A percentile compares a stretch with the other conserved stretches of the same genome.
These are phyloP conservation scores for Akanthomyces muscarius DNA, from an alignment of 2,329 filamentous ascomycete genomes.

Conservation along the genomic window DNA sequence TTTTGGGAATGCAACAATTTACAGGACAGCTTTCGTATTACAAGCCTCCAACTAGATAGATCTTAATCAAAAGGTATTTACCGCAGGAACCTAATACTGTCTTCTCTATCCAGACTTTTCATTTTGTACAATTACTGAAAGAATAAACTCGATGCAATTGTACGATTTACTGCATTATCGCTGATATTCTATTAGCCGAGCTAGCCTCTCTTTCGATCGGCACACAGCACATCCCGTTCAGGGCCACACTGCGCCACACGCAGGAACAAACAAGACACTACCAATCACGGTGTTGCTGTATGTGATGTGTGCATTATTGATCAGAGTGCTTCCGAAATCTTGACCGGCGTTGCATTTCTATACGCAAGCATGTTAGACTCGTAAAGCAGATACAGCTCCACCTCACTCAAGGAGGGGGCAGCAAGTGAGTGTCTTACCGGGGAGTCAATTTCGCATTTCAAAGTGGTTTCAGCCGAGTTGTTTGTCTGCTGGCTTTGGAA, in stretches of 20 bases:
- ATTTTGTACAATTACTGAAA: too few species aligned
- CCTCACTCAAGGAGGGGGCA: background rate
- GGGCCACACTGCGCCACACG: conserved; percentile 12
- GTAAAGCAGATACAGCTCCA: background rate
- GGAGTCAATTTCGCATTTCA: conserved; percentile 12
- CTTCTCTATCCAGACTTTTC: too few species aligned
- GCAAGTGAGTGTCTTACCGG: background rate
- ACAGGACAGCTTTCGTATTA: too few species aligned
- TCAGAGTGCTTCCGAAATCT: background rate
- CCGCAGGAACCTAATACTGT: too few species aligned
- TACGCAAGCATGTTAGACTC: background rate
- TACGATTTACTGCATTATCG: too few species aligned
- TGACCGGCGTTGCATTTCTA: conserved; percentile 15
- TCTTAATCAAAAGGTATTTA: too few species aligned
- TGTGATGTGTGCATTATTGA: conserved; percentile 9
- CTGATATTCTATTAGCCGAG: too few species aligned
- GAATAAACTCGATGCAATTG: too few species aligned
- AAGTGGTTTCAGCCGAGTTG: conserved; percentile 2
- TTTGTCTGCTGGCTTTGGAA: conserved; percentile 1
- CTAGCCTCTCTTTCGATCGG: too few species aligned
- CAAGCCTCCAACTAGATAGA: too few species aligned
- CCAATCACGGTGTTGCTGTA: conserved; percentile 17
- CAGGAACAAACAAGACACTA: conserved; percentile 4
- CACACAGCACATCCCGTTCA: background rate
- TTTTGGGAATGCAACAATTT: too few species aligned